phyloP scores from a whole-genome alignment of 1,139 yeast species.

The Candida tropicalis region DNA sequence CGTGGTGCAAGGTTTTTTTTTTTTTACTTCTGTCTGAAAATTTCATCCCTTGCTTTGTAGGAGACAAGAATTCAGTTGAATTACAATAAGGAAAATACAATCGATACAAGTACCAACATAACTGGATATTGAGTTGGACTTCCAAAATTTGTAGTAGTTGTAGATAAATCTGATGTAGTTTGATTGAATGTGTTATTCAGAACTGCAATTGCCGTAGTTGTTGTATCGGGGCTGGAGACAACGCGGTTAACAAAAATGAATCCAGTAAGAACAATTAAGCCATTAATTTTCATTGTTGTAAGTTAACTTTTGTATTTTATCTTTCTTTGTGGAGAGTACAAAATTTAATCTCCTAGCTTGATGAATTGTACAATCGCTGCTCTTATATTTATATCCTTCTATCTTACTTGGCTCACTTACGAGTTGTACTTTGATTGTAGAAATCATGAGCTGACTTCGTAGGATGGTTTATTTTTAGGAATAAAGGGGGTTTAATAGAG shows the following conservation, averaged over 20 bases:
- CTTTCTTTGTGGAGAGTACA: no score
- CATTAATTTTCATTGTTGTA: background rate
- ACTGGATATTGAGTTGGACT: background rate
- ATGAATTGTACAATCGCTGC: no score
- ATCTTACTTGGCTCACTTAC: no score
- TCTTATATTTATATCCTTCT: no score
- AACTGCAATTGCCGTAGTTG: background rate
- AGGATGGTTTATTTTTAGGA: background rate
- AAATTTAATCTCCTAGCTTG: no score
- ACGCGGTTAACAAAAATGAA: background rate
- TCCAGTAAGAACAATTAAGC: background rate
- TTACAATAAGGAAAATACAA: background rate
- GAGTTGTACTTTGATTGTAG: no score
- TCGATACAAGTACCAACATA: background rate
- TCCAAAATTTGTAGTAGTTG: background rate
- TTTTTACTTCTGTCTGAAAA: no score
- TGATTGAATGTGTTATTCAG: background rate
- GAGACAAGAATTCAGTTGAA: background rate
- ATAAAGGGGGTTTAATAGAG: no score
- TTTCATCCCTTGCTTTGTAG: slow-evolving; percentile 4
- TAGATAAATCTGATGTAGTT: background rate
- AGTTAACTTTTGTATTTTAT: no score
- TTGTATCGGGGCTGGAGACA: background rate
- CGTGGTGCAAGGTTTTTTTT: no score
- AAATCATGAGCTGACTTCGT: no score